Percentiles rank a stretch among this genome's conserved stretches.
phyloP scores from a whole-genome alignment of 2,329 filamentous ascomycete species.

The Trichoderma sp. region DNA sequence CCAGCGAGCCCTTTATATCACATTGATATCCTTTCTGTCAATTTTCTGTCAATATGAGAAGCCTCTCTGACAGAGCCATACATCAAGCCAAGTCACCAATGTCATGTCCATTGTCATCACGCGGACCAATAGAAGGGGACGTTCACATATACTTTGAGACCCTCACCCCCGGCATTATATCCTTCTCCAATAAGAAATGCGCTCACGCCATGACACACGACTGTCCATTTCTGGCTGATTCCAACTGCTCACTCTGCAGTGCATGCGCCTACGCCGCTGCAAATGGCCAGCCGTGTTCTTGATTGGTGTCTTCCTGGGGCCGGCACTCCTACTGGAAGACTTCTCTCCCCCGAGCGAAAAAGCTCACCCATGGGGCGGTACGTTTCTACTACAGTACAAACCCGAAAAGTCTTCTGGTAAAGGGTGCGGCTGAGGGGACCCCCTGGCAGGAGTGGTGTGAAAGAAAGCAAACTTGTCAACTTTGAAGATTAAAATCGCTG shows the following conservation, averaged over 20 bases:
- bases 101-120: neutral
- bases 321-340: neutral
- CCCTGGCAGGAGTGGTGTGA: neutral
- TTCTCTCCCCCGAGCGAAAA: neutral
- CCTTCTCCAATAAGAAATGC: constrained; percentile 30
- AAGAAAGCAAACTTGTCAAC: neutral
- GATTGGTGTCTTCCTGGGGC: neutral
- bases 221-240: constrained; percentile 31
- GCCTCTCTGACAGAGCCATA: neutral
- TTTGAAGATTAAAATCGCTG: neutral
- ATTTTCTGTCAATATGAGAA: neutral
- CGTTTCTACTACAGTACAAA: neutral
- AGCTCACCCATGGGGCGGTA: neutral
- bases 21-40: neutral
- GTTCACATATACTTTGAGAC: neutral
- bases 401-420: neutral
- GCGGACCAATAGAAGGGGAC: neutral
- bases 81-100: constrained; percentile 5
- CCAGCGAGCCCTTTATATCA: neutral
- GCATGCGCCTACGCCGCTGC: constrained; percentile 26
- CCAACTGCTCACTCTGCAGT: constrained; percentile 27
- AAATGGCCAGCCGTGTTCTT: constrained; percentile 28
- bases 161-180: constrained; percentile 20
- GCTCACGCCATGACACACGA: constrained; percentile 28
- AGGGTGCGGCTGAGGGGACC: neutral